Evolutionary conservation across 1,284 basidiomycete species (phyloP), one percentile per base, ranked within the genome.

Genomic region (Phaffia rhodozyma): DNA sequence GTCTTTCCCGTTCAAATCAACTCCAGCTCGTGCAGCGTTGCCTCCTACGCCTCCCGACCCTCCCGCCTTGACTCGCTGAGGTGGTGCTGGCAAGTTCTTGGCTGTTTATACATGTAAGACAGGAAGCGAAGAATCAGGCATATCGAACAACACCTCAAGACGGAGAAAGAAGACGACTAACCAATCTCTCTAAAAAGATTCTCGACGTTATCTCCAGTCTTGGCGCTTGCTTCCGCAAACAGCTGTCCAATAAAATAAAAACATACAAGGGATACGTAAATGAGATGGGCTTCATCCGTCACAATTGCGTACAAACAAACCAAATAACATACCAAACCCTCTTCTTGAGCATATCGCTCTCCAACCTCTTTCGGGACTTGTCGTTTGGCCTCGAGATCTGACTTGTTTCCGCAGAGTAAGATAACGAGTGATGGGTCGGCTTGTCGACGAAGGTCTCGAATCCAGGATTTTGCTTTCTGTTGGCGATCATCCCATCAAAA

Each of bases 371-470:
- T 80, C 18, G 85, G 79, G 18, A 91, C 75, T 72, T 76, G 75
- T 51, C 91, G 84, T 67, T 87, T 43, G 11, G 54, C 85, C 49
- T 84, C 82, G 57, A 97, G 79, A 76, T 97, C 93, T 20, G 84
- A 78, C 79, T 97, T 97, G 82, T 97, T 97, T 61, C 93, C 93
- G 65, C 92, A 94, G 30, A 97, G 83, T 54, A 92, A 89, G 73
- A 96, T 93, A 69, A 93, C 85, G 78, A 97, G 97, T 61, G 88
- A 90, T 30, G 93, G 91, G 75, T 97, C 94, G 53, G 93, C 93
- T 78, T 97, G 93, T 66, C 93, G 88, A 75, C 97, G 91, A 13
- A 97, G 84, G 76, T 97, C 93, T 66, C 89, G 84, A 70, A 97
- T 94, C 93, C 93, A 97, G 69, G 87, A 86, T 71, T 89, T 89